phyloP scores from a whole-genome alignment of 108 stramenopile species.

The Aurantiochytrium sp. region DNA sequence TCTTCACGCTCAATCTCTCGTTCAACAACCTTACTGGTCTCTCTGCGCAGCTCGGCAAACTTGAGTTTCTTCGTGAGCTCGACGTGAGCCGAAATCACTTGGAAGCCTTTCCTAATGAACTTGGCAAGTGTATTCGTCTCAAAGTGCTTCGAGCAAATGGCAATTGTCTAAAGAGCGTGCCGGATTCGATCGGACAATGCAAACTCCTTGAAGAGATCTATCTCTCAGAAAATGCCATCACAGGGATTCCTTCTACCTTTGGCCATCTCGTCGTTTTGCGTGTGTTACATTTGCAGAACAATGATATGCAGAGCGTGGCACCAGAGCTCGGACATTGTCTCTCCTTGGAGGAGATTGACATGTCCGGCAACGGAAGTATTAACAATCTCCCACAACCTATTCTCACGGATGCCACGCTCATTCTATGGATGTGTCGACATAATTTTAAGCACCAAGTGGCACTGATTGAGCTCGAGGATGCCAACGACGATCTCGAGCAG shows the following conservation, averaged over 20 bases:
- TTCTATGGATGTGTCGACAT: neutral
- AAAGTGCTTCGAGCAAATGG: neutral
- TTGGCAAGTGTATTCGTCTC: neutral
- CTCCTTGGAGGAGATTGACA: slow-evolving; percentile 13
- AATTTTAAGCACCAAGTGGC: neutral
- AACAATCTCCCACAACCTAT: neutral
- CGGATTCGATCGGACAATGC: neutral
- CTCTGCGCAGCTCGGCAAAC: neutral
- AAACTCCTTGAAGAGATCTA: neutral
- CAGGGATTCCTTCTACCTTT: neutral
- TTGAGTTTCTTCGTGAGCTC: neutral
- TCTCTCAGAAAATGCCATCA: neutral
- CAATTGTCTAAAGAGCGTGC: neutral
- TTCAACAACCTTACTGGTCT: neutral
- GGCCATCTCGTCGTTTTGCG: neutral
- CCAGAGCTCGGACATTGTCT: neutral
- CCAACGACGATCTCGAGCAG: slow-evolving; percentile 8
- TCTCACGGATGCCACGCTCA: neutral
- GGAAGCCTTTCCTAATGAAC: neutral
- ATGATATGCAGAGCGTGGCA: neutral
- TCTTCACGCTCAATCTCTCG: neutral
- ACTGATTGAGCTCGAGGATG: neutral
- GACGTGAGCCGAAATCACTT: neutral
- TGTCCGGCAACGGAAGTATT: neutral
- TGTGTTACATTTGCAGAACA: neutral